phyloP scores from a whole-genome alignment of 305 asterid genomes.

The Rubia peregrina region DNA sequence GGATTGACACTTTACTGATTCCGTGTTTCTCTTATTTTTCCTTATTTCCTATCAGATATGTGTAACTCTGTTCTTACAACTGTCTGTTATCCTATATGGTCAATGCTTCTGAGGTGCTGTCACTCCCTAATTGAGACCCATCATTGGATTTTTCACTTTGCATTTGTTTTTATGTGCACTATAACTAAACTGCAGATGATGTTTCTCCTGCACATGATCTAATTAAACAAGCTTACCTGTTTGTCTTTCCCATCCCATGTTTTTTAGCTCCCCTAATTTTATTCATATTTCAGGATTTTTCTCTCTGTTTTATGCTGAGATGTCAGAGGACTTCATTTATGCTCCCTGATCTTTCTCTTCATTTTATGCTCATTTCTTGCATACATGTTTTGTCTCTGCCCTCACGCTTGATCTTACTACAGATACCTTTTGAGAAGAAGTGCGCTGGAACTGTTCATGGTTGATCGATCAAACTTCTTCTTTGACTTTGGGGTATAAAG shows the following conservation, averaged over 20 bases:
- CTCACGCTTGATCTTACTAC: constrained; percentile 24
- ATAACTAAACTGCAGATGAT: not conserved
- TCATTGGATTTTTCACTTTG: not conserved
- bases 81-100: not conserved
- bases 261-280: not conserved
- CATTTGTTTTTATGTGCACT: not conserved
- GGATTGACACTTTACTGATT: not conserved
- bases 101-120: not conserved
- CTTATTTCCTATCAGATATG: not conserved
- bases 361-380: not conserved
- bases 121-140: not conserved
- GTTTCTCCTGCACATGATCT: not conserved
- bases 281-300: not conserved
- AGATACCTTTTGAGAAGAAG: constrained; percentile 98
- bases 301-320: not conserved
- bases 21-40: not conserved
- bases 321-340: not conserved
- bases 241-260: not conserved
- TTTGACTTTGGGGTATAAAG: constrained; percentile 92
- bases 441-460: constrained; percentile 94
- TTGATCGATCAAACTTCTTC: constrained; percentile 94
- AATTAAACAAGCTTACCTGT: not conserved
- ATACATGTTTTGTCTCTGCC: not conserved
- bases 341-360: not conserved
- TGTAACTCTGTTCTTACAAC: not conserved